A percentile compares a stretch with the other conserved stretches of the same genome.
phyloP scores from a whole-genome alignment of 2,329 filamentous ascomycete species.

The Cladosporium halotolerans region DNA sequence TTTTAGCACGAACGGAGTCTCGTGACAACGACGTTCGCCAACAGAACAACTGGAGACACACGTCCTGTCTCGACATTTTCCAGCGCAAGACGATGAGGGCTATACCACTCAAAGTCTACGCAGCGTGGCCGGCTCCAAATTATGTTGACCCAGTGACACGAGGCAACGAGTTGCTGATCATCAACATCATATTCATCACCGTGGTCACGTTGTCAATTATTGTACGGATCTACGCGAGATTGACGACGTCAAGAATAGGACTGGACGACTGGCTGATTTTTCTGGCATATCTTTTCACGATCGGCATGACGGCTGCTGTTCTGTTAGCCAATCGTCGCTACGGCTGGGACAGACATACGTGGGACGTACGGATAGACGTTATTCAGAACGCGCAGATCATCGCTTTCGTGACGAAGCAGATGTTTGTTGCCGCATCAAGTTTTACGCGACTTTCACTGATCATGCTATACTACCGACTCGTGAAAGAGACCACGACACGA shows the following conservation, averaged over 20 bases:
- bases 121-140: conserved; percentile 36
- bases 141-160: conserved; percentile 37
- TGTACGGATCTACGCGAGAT: conserved; percentile 36
- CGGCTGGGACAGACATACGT: conserved; percentile 40
- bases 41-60: too few species aligned
- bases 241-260: conserved; percentile 38
- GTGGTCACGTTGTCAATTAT: conserved; percentile 32
- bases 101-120: conserved; percentile 27
- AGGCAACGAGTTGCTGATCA: conserved; percentile 34
- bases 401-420: conserved; percentile 37
- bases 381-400: conserved; percentile 30
- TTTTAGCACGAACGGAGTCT: too few species aligned
- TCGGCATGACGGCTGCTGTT: conserved; percentile 34
- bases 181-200: conserved; percentile 35
- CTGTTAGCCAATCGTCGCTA: conserved; percentile 37
- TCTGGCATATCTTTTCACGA: conserved; percentile 35
- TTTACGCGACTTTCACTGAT: conserved; percentile 41
- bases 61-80: too few species aligned
- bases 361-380: conserved; percentile 31
- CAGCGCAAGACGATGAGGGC: conserved; percentile 1
- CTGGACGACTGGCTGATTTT: conserved; percentile 38
- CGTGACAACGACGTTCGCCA: too few species aligned
- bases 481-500: conserved; percentile 34
- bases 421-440: conserved; percentile 37
- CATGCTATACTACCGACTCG: conserved; percentile 42